Evolutionary conservation across 2,329 filamentous ascomycete genomes (phyloP).

Genomic region (Alternaria metachromatica): DNA sequence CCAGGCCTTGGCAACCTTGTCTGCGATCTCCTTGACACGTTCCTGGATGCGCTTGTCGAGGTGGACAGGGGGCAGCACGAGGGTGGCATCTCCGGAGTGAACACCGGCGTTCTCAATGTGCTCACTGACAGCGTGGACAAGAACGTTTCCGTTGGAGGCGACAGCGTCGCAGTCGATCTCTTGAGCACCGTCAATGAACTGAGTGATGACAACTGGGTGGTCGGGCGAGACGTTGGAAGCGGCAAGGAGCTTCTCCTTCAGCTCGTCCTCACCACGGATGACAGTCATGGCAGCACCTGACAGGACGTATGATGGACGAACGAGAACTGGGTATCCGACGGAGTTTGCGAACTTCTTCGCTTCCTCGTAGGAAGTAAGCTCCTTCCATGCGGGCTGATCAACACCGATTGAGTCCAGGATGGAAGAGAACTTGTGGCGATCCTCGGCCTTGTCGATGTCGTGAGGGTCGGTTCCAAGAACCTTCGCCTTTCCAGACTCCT

Average conservation of each 20-base stretch:
- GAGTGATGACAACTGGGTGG: constrained; percentile 96
- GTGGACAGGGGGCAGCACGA: constrained; percentile 85
- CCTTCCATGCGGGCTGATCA: constrained; percentile 97
- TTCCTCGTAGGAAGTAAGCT: constrained; percentile 86
- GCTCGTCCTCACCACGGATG: constrained; percentile 83
- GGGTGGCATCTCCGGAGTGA: constrained; percentile 95
- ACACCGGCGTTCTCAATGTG: constrained; percentile 98
- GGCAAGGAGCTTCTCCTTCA: constrained; percentile 93
- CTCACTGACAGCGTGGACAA: constrained; percentile 92
- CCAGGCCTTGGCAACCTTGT: constrained; percentile 97
- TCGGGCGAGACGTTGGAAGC: constrained; percentile 91
- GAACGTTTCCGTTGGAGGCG: constrained; percentile 81
- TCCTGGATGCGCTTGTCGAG: constrained; percentile 79
- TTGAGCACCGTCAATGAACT: constrained; percentile 95
- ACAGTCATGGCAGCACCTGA: constrained; percentile 99
- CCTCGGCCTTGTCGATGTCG: constrained; percentile 97
- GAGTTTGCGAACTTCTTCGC: constrained; percentile 85
- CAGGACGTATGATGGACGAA: constrained; percentile 93
- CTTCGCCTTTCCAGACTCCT: constrained; percentile 87
- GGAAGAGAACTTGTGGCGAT: constrained; percentile 97
- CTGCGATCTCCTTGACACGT: constrained; percentile 91
- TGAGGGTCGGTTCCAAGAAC: constrained; percentile 90
- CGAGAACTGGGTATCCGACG: constrained; percentile 92
- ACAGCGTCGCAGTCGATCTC: constrained; percentile 98
- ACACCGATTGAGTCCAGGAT: constrained; percentile 97